These are phyloP conservation scores for Candida easanensis DNA, from an alignment of 805 yeast species.

Conservation along the genomic window DNA sequence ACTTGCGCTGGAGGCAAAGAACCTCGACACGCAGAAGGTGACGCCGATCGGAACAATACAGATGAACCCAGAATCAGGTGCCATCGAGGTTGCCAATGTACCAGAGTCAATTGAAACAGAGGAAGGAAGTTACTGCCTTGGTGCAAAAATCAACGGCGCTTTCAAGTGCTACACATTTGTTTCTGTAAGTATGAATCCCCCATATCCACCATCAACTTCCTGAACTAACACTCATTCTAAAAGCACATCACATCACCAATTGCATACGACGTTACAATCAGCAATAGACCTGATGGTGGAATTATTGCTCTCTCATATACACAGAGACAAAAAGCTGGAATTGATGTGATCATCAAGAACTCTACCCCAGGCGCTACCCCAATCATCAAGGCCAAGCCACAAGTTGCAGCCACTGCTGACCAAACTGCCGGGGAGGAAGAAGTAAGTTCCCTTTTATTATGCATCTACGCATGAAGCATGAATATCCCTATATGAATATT, in stretches of 20 bases:
- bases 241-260: background rate
- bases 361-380: conserved; percentile 18
- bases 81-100: conserved; percentile 2
- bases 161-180: conserved; percentile 20
- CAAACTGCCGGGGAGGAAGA: conserved; percentile 5
- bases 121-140: conserved; percentile 24
- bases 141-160: conserved; percentile 17
- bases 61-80: conserved; percentile 3
- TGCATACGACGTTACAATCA: conserved; percentile 15
- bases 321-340: conserved; percentile 11
- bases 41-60: conserved; percentile 11
- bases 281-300: conserved; percentile 22
- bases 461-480: too few species aligned
- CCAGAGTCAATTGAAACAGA: background rate
- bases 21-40: conserved; percentile 5
- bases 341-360: conserved; percentile 12
- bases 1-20: conserved; percentile 10
- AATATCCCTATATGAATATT: too few species aligned
- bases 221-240: background rate
- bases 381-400: background rate
- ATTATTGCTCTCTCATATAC: conserved; percentile 15
- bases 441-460: too few species aligned
- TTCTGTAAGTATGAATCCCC: conserved; percentile 8
- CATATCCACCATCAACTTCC: background rate
- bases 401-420: background rate